A percentile compares a stretch with the other conserved stretches of the same genome.
phyloP scores from a whole-genome alignment of 371 early-diverging fungal genomes.

The Gilbertella persicaria region DNA sequence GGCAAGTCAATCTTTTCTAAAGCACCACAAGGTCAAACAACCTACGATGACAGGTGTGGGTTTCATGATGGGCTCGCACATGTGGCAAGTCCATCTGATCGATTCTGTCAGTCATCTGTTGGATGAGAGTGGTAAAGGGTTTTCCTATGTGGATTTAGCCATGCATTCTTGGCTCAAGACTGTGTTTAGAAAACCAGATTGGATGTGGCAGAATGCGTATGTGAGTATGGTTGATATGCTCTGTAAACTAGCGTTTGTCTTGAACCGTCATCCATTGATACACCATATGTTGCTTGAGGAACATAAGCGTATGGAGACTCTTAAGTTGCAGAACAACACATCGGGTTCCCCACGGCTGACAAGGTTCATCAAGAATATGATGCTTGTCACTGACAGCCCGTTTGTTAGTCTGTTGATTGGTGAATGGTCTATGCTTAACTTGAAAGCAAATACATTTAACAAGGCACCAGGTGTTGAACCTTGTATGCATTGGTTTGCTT shows the following conservation, averaged over 20 bases:
- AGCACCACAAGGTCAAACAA: constrained; percentile 1
- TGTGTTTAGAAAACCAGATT: constrained; percentile 32
- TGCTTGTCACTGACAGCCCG: constrained; percentile 35
- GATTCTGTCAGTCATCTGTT: constrained; percentile 33
- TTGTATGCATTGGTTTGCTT: constrained; percentile 58
- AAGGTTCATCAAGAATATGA: constrained; percentile 36
- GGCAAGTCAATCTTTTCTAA: constrained; percentile 9
- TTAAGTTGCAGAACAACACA: constrained; percentile 17
- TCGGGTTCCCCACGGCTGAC: constrained; percentile 16
- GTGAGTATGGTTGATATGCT: constrained; percentile 37
- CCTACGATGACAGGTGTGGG: constrained; percentile 21
- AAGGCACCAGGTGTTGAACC: constrained; percentile 53
- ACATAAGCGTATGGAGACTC: constrained; percentile 21
- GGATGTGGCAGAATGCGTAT: constrained; percentile 44
- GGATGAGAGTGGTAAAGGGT: constrained; percentile 35
- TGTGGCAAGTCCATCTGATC: constrained; percentile 45
- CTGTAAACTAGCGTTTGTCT: constrained; percentile 31
- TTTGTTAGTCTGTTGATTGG: constrained; percentile 54
- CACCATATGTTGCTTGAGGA: constrained; percentile 35
- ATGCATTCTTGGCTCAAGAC: constrained; percentile 51
- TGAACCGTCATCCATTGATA: constrained; percentile 25
- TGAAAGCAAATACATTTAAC: constrained; percentile 47
- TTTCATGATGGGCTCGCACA: constrained; percentile 33
- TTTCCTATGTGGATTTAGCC: constrained; percentile 49
- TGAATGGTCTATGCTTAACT: constrained; percentile 54